Evolutionary conservation across 2,329 filamentous ascomycete species (phyloP).

Genomic region (Neofusicoccum ribis): DNA sequence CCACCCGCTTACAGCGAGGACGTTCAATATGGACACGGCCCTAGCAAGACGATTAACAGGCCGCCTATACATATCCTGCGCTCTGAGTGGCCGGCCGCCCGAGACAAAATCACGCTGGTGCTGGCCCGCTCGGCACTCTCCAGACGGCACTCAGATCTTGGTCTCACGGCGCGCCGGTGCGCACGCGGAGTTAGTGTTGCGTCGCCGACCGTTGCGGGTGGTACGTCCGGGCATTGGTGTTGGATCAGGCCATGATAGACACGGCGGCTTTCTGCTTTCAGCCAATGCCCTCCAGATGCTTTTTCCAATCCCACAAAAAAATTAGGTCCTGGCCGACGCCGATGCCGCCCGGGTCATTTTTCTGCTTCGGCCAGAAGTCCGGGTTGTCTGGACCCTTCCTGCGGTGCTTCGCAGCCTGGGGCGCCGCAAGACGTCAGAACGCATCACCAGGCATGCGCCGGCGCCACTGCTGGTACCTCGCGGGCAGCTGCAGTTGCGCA

Average conservation of each 20-base stretch:
- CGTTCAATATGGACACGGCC: background rate
- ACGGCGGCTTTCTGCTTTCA: background rate
- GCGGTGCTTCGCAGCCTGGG: background rate
- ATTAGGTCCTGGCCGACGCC: background rate
- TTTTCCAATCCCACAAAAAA: conserved; percentile 17
- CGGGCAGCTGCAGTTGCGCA: background rate
- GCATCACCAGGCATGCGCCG: conserved; percentile 2
- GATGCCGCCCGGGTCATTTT: conserved; percentile 9
- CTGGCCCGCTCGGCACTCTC: conserved; percentile 1
- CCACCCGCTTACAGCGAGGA: background rate
- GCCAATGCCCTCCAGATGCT: conserved; percentile 7
- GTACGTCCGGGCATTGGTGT: conserved; percentile 10
- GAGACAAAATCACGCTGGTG: conserved; percentile 8
- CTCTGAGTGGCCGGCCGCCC: background rate
- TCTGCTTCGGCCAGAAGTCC: conserved; percentile 17
- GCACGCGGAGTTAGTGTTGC: conserved; percentile 6
- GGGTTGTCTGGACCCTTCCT: conserved; percentile 12
- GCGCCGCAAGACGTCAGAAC: conserved; percentile 12
- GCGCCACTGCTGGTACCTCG: background rate
- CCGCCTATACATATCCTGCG: conserved; percentile 7
- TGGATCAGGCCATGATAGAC: conserved; percentile 20
- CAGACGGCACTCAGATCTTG: conserved; percentile 16
- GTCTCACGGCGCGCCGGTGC: conserved; percentile 2
- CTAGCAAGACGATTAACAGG: conserved; percentile 6
- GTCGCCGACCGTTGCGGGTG: conserved; percentile 13